Base-by-base conservation (phyloP, 805 yeast genomes). In the Wickerhamiella australiensis region DNA sequence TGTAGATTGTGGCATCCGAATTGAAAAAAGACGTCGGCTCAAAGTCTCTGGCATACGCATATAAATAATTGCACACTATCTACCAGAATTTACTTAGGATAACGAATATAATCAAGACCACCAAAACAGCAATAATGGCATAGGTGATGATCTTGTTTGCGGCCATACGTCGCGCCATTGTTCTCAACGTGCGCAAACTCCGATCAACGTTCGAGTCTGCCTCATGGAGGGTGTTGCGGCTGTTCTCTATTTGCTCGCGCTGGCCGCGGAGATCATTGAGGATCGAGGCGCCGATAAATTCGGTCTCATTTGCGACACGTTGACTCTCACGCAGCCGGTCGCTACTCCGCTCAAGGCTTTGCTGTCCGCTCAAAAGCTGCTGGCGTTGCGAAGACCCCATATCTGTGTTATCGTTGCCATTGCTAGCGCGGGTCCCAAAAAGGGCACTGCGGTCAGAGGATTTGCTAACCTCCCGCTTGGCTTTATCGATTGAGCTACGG, bases 151-250 rank as follows among this genome's bases (percentile, higher is more conserved):
- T 73, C 65, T 86, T 82, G 66, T 90, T 90, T 5, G 96, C 90
- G 9, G 94, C 86, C 72, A 88, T 73, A 59, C 97, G 57, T 65
- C 97, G 75, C 22, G 95, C 82, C 98, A 92, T 92, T 17, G 85
- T 75, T 59, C 86, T 79, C 59, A 92, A 70, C 0, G 97, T 92
- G 51, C 83, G 77, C 50, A 92, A 75, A 50, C 92, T 80, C 61
- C 83, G 80, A 66, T 92, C 97, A 48, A 92, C 95, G 60, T 88
- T 86, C 0, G 82, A 78, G 62, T 92, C 97, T 0, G 97, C 97
- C 54, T 87, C 90, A 66, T 76, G 76, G 46, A 92, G 69, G 0
- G 95, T 85, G 58, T 82, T 84, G 64, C 96, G 77, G 20, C 95
- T 78, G 58, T 88, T 86, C 49, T 78, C 70, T 41, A 92, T 76